Evolutionary conservation across 345 rosid species (phyloP).

Genomic region (Litchi chinensis): DNA sequence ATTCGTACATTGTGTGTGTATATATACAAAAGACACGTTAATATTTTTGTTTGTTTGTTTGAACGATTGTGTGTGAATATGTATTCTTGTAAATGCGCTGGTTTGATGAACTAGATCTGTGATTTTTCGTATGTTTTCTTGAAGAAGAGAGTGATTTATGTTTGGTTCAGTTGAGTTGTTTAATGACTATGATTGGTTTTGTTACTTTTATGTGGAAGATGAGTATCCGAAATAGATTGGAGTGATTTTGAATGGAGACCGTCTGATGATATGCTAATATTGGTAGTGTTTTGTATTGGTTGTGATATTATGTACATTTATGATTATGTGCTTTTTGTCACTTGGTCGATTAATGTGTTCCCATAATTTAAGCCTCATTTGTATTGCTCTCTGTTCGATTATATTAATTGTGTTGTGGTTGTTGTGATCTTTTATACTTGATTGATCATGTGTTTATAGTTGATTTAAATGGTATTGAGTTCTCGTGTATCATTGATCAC

Average conservation of each 20-base stretch:
- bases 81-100: background rate
- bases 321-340: too few relatives aligned
- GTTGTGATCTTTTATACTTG: background rate
- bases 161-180: background rate
- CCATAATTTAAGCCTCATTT: background rate
- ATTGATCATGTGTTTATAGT: too few relatives aligned
- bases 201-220: background rate
- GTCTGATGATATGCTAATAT: too few relatives aligned
- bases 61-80: background rate
- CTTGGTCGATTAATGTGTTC: background rate
- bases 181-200: background rate
- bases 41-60: background rate
- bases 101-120: constrained; percentile 31
- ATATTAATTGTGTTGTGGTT: background rate
- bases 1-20: background rate
- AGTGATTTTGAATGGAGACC: background rate
- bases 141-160: background rate
- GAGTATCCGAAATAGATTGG: background rate
- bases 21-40: background rate
- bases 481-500: too few relatives aligned
- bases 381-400: background rate
- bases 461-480: too few relatives aligned
- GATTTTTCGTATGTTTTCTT: background rate
- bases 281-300: too few relatives aligned
- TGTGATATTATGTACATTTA: too few relatives aligned